A percentile compares a stretch with the other conserved stretches of the same genome.
phyloP scores from a whole-genome alignment of 306 rosid species.

The Casuarina cunninghamiana region DNA sequence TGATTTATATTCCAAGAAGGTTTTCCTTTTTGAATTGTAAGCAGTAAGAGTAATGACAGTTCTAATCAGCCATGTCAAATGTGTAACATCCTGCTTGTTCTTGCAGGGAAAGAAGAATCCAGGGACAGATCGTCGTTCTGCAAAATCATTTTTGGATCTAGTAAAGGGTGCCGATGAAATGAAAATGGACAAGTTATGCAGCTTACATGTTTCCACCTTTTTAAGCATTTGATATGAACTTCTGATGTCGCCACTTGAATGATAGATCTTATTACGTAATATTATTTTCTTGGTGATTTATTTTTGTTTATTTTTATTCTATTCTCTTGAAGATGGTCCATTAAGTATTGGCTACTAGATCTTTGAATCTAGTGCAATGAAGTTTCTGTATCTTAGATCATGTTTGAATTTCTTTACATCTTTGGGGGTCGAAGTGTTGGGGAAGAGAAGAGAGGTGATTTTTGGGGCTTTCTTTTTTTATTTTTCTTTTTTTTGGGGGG shows the following conservation, averaged over 20 bases:
- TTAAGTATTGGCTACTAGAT: background rate
- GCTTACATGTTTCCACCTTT: slow-evolving; percentile 17
- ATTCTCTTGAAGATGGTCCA: background rate
- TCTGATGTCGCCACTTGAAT: slow-evolving; percentile 7
- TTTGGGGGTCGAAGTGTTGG: background rate
- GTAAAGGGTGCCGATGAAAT: slow-evolving; percentile 81
- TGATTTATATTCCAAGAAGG: background rate
- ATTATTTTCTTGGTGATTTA: slow-evolving; percentile 10
- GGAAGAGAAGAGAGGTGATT: too few species aligned
- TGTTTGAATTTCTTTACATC: background rate
- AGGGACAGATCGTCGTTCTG: slow-evolving; percentile 68
- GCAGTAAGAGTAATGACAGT: background rate
- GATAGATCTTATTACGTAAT: slow-evolving; percentile 15
- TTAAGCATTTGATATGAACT: slow-evolving; percentile 6
- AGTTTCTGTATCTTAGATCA: background rate
- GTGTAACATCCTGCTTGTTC: slow-evolving; percentile 20
- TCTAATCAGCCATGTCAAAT: background rate
- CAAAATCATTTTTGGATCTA: slow-evolving; percentile 61
- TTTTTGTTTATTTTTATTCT: background rate
- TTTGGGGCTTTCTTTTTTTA: too few species aligned
- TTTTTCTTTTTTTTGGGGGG: too few species aligned
- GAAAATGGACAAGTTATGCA: slow-evolving; percentile 79
- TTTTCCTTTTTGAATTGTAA: background rate
- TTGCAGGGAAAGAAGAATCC: slow-evolving; percentile 96
- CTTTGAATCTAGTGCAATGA: background rate